phyloP scores from a whole-genome alignment of 129 eudicot genomes.

The Tagetes erecta region DNA sequence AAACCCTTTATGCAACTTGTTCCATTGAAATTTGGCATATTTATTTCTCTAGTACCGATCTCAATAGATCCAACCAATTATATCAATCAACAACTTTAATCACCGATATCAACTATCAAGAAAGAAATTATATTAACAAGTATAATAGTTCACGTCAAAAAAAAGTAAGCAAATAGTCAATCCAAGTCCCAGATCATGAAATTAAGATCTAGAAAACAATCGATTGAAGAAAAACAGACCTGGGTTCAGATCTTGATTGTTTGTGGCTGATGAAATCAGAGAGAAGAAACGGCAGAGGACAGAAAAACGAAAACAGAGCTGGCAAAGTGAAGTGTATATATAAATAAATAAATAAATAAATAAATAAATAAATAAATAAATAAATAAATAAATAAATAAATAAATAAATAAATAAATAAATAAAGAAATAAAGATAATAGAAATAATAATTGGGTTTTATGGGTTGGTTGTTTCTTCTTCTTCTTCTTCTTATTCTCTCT shows the following conservation, averaged over 20 bases:
- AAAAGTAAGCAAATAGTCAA: conserved; percentile 20
- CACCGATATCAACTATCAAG: neutral
- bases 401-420: conserved; percentile 30
- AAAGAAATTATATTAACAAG: too few species aligned
- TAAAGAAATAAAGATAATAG: conserved; percentile 29
- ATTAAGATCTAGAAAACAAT: conserved; percentile 28
- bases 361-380: conserved; percentile 32
- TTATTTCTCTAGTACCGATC: conserved; percentile 16
- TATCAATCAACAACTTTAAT: neutral
- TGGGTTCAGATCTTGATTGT: conserved; percentile 38
- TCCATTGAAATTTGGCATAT: conserved; percentile 8
- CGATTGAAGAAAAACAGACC: conserved; percentile 26
- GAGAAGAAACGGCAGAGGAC: conserved; percentile 29
- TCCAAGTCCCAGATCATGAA: conserved; percentile 24
- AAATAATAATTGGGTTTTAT: conserved; percentile 34
- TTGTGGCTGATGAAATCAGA: conserved; percentile 25
- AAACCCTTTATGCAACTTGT: conserved; percentile 1
- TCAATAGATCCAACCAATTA: conserved; percentile 27
- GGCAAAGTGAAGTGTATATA: conserved; percentile 34
- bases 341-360: conserved; percentile 27
- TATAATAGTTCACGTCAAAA: conserved; percentile 15
- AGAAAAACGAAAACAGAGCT: conserved; percentile 35
- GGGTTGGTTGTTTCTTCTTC: conserved; percentile 11
- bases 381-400: conserved; percentile 28
- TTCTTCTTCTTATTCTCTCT: conserved; percentile 18